Percentiles rank a stretch among this genome's conserved stretches.
These are phyloP conservation scores for Stromatinia cepivora DNA, from an alignment of 2,329 filamentous ascomycete species.

Conservation along the genomic window DNA sequence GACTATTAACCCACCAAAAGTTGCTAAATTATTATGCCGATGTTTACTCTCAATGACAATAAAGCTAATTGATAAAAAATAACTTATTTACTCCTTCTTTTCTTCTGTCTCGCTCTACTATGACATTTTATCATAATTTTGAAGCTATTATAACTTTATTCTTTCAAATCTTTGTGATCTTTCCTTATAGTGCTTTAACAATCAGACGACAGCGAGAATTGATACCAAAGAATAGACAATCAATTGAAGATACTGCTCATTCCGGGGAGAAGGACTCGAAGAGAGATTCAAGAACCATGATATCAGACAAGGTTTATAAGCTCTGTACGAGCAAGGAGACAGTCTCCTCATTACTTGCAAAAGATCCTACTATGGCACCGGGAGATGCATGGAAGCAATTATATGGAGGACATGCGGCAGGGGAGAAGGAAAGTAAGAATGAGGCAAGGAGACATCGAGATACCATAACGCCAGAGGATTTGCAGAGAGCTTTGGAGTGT, in stretches of 20 bases:
- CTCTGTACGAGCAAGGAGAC: slow-evolving; percentile 55
- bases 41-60: not conserved
- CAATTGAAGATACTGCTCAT: slow-evolving; percentile 1
- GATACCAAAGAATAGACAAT: not conserved
- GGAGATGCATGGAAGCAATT: slow-evolving; percentile 56
- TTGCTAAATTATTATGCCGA: not conserved
- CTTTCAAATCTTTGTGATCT: slow-evolving; percentile 39
- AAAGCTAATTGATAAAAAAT: not conserved
- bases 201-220: slow-evolving; percentile 33
- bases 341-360: slow-evolving; percentile 58
- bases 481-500: slow-evolving; percentile 58
- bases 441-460: slow-evolving; percentile 31
- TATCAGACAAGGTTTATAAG: slow-evolving; percentile 50
- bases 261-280: not conserved
- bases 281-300: slow-evolving; percentile 34
- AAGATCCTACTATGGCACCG: slow-evolving; percentile 54
- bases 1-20: not conserved
- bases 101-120: slow-evolving; percentile 19
- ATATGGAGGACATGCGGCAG: slow-evolving; percentile 44
- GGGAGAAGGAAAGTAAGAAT: slow-evolving; percentile 30
- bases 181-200: slow-evolving; percentile 40
- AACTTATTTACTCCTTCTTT: not conserved
- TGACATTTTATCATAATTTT: slow-evolving; percentile 26
- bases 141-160: slow-evolving; percentile 30
- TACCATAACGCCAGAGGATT: slow-evolving; percentile 43